Evolutionary conservation across 192 early-diverging fungal genomes (phyloP).

Genomic region (Gonapodya sp.): DNA sequence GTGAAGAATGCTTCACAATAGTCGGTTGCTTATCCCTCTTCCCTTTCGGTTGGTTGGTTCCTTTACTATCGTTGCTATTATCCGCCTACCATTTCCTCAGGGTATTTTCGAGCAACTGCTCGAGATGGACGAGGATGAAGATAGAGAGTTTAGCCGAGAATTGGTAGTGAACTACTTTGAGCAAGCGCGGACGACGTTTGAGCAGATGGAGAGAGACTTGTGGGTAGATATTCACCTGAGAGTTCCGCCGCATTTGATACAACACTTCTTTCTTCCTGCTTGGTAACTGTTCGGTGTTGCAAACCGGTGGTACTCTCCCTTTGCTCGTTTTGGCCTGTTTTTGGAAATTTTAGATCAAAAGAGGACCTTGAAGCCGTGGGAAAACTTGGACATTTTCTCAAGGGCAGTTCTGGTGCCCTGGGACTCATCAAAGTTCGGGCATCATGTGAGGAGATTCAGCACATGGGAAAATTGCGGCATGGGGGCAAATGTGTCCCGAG

Average conservation of each 20-base stretch:
- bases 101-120: constrained; percentile 79
- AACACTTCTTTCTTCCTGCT: too few species aligned
- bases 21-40: too few species aligned
- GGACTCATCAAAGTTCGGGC: constrained; percentile 69
- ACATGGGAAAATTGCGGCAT: constrained; percentile 54
- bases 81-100: too few species aligned
- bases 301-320: background rate
- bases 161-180: constrained; percentile 75
- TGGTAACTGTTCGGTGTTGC: too few species aligned
- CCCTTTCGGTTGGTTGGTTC: too few species aligned
- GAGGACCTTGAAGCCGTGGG: constrained; percentile 63
- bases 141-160: constrained; percentile 63
- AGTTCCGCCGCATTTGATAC: too few species aligned
- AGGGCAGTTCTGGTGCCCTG: constrained; percentile 80
- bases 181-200: constrained; percentile 72
- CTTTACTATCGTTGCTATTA: too few species aligned
- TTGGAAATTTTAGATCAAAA: constrained; percentile 26
- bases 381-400: constrained; percentile 80
- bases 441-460: constrained; percentile 83
- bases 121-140: constrained; percentile 81
- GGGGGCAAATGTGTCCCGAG: constrained; percentile 35
- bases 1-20: background rate
- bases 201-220: constrained; percentile 63
- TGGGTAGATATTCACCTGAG: too few species aligned
- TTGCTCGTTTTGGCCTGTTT: background rate